phyloP scores from a whole-genome alignment of 2,329 filamentous ascomycete species.

The Calonectria montana region DNA sequence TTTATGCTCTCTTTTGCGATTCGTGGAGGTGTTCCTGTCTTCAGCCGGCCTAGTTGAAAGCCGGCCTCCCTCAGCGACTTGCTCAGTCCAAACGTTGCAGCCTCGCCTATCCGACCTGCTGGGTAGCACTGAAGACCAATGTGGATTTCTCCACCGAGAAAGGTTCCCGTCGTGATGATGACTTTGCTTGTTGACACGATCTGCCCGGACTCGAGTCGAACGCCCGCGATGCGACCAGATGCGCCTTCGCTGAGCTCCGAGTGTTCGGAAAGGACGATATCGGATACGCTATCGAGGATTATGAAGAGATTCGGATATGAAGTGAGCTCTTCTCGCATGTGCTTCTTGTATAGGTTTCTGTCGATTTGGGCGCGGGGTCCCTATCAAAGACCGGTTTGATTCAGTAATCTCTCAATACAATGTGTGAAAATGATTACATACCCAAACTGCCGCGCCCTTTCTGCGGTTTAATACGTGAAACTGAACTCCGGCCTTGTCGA shows the following conservation, averaged over 20 bases:
- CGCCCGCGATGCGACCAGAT: constrained; percentile 82
- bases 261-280: constrained; percentile 77
- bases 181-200: constrained; percentile 83
- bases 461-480: constrained; percentile 89
- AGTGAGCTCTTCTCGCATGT: constrained; percentile 90
- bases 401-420: constrained; percentile 1
- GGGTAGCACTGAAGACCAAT: constrained; percentile 88
- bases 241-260: constrained; percentile 54
- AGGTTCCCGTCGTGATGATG: constrained; percentile 96
- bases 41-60: constrained; percentile 88
- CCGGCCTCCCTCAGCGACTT: constrained; percentile 90
- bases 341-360: constrained; percentile 84
- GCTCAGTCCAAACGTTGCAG: constrained; percentile 91
- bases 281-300: constrained; percentile 87
- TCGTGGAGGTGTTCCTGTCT: constrained; percentile 95
- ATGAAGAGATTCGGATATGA: constrained; percentile 83
- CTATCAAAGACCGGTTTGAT: constrained; percentile 43
- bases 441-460: constrained; percentile 96
- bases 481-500: constrained; percentile 95
- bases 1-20: constrained; percentile 86
- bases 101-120: constrained; percentile 92
- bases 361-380: constrained; percentile 97
- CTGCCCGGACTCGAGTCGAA: constrained; percentile 88
- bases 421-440: constrained; percentile 40
- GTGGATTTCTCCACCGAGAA: constrained; percentile 95